Evolutionary conservation across 768 basidiomycete species (phyloP).

Genomic region (Naganishia randhawae): DNA sequence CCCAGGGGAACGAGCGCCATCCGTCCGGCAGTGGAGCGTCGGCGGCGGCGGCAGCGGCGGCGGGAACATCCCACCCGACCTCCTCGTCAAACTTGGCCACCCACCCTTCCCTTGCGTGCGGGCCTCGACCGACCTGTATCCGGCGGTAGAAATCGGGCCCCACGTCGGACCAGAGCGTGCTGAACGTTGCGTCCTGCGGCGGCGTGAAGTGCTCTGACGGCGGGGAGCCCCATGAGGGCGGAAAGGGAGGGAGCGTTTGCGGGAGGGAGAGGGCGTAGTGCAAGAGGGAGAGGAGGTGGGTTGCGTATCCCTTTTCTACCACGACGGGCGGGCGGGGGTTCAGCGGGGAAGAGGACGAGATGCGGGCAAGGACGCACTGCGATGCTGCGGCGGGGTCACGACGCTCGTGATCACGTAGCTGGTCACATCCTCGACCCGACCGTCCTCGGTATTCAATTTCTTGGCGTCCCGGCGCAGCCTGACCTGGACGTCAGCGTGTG

Average conservation of each 20-base stretch:
- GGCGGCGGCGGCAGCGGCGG: not conserved
- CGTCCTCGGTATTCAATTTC: not conserved
- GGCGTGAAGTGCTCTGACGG: not conserved
- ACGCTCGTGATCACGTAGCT: constrained; percentile 19
- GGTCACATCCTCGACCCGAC: not conserved
- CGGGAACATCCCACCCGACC: not conserved
- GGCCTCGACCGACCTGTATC: constrained; percentile 1
- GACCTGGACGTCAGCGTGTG: not conserved
- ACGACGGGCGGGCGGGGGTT: not conserved
- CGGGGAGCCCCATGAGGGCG: not conserved
- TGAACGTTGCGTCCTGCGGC: constrained; percentile 13
- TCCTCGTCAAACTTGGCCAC: constrained; percentile 4
- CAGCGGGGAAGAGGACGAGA: not conserved
- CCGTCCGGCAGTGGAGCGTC: not conserved
- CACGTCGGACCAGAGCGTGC: constrained; percentile 24
- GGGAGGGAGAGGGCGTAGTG: constrained; percentile 19
- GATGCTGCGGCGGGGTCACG: constrained; percentile 13
- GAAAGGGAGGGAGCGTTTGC: constrained; percentile 14
- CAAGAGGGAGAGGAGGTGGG: constrained; percentile 14
- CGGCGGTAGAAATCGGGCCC: constrained; percentile 15
- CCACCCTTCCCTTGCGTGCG: constrained; percentile 12
- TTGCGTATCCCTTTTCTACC: constrained; percentile 23
- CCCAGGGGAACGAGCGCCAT: constrained; percentile 1
- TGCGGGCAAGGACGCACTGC: not conserved
- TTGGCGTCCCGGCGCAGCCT: constrained; percentile 14